Conservation (phyloP, 768 basidiomycete genomes). For the Clathrus columnatus region DNA sequence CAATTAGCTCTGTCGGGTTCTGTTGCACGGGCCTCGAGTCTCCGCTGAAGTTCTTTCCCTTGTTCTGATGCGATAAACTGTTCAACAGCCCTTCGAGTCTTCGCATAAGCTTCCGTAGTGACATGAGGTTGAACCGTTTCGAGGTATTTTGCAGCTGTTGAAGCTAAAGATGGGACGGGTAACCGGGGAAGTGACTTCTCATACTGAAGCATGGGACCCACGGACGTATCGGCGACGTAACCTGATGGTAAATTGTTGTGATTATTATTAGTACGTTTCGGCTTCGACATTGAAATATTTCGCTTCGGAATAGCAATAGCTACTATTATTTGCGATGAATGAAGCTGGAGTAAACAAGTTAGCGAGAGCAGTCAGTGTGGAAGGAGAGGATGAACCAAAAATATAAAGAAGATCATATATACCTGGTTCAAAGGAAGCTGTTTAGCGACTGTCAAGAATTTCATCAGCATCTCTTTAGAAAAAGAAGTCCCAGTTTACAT, state of each 20-base stretch:
- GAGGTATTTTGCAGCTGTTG: slow-evolving; percentile 84
- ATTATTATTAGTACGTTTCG: neutral
- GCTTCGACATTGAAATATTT: neutral
- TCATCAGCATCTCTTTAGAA: too few species aligned
- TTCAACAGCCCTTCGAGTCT: slow-evolving; percentile 50
- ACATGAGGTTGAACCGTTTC: slow-evolving; percentile 75
- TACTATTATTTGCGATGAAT: neutral
- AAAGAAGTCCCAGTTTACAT: too few species aligned
- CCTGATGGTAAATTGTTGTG: slow-evolving; percentile 28
- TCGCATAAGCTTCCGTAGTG: slow-evolving; percentile 48
- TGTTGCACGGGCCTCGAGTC: slow-evolving; percentile 68
- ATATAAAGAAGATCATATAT: too few species aligned
- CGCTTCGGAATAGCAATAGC: neutral
- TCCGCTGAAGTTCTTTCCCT: slow-evolving; percentile 62
- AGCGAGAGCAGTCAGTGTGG: too few species aligned
- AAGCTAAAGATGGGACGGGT: slow-evolving; percentile 76
- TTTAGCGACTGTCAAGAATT: too few species aligned
- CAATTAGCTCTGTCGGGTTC: slow-evolving; percentile 58
- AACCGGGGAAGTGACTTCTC: slow-evolving; percentile 66
- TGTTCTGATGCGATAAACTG: slow-evolving; percentile 64
- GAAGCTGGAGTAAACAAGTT: neutral
- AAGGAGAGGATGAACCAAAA: too few species aligned
- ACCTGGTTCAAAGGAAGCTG: too few species aligned
- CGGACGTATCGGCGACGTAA: slow-evolving; percentile 46
- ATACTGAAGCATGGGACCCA: slow-evolving; percentile 62